Conservation (phyloP, 305 asterid genomes). For the Fraxinus platypoda region DNA sequence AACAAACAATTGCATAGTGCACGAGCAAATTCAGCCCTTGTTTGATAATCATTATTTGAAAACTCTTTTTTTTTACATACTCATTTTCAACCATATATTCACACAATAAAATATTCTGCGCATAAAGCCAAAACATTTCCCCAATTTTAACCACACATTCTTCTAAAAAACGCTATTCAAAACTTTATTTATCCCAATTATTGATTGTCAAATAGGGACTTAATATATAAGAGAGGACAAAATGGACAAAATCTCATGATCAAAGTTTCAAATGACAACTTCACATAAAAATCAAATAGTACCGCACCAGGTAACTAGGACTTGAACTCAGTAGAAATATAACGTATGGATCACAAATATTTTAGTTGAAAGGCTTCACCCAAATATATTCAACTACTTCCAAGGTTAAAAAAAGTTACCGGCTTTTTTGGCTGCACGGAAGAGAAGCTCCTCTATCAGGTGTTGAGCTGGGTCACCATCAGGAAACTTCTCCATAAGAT, state of each 20-base stretch:
- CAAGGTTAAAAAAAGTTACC: slow-evolving; percentile 45
- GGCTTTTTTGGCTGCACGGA: slow-evolving; percentile 98
- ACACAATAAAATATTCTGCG: too few relatives aligned
- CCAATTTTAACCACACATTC: too few relatives aligned
- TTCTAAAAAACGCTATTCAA: background rate
- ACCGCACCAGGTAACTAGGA: background rate
- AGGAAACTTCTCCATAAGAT: slow-evolving; percentile 90
- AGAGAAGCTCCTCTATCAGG: slow-evolving; percentile 85
- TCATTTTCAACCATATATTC: background rate
- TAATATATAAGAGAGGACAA: background rate
- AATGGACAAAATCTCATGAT: background rate
- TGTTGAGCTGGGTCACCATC: slow-evolving; percentile 99
- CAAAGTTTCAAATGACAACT: background rate
- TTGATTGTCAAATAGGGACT: background rate
- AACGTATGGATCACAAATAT: background rate
- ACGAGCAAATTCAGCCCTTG: background rate
- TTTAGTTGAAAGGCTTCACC: background rate
- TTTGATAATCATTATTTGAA: background rate
- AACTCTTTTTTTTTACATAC: background rate
- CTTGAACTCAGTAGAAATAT: background rate
- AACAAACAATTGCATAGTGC: background rate
- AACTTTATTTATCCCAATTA: background rate
- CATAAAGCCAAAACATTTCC: too few relatives aligned
- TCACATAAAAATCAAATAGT: background rate
- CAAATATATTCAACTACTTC: slow-evolving; percentile 6